Evolutionary conservation across 1,284 basidiomycete genomes (phyloP).

Genomic region (Xerocomus minutiporus): DNA sequence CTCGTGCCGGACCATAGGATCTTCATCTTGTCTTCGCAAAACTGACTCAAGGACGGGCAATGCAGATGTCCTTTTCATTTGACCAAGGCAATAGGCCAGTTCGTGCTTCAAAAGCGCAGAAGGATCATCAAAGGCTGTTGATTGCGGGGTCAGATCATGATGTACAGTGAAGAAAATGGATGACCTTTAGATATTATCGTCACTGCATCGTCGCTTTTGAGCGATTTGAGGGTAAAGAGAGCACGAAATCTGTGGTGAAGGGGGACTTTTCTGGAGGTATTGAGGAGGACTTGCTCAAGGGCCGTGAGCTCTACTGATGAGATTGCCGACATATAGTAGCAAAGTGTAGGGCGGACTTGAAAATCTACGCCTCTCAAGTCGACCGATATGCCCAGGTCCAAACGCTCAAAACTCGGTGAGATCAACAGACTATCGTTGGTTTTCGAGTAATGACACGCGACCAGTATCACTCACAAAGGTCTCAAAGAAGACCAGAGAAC

Average conservation of each 20-base stretch:
- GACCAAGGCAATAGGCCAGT: conserved; percentile 94
- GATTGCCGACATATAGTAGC: conserved; percentile 29
- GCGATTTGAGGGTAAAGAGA: conserved; percentile 88
- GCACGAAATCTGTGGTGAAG: conserved; percentile 90
- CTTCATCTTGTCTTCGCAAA: conserved; percentile 66
- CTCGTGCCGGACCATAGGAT: conserved; percentile 99
- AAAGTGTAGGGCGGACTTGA: conserved; percentile 33
- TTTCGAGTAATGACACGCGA: conserved; percentile 14
- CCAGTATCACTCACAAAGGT: conserved; percentile 77
- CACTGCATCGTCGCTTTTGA: conserved; percentile 80
- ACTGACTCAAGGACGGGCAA: conserved; percentile 78
- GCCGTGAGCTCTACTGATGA: conserved; percentile 43
- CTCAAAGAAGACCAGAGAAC: conserved; percentile 74
- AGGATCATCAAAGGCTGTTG: conserved; percentile 76
- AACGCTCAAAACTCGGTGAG: conserved; percentile 78
- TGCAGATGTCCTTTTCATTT: conserved; percentile 75
- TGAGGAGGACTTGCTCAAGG: conserved; percentile 73
- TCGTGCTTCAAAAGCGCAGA: conserved; percentile 96
- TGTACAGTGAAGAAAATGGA: neutral
- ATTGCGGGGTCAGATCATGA: conserved; percentile 1
- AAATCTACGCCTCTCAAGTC: conserved; percentile 14
- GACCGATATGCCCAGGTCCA: conserved; percentile 77
- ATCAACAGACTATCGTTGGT: conserved; percentile 2
- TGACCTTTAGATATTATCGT: conserved; percentile 81
- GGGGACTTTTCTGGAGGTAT: conserved; percentile 66